Evolutionary conservation across 1,284 basidiomycete genomes (phyloP), one percentile per base, ranked within the genome.

Genomic region (Gymnopus androsaceus): DNA sequence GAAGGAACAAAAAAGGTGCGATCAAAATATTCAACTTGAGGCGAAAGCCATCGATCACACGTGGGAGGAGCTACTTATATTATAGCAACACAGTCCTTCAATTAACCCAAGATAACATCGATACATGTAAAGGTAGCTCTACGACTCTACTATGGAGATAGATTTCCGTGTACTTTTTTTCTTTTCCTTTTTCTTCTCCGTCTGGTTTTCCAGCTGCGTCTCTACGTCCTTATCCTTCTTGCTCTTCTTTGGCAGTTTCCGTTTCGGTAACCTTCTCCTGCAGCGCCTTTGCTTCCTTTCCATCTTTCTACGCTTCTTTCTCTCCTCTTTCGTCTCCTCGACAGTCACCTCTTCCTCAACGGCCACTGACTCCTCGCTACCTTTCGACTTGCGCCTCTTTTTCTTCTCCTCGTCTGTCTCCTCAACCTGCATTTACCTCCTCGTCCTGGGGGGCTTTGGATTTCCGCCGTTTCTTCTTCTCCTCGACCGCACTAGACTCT

Each of bases 101-200:
- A 11, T 9, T 19, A 36, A 37, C 25, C 17, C 17, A 28, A 51
- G 27, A 23, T 14, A 34, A 30, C 11, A 36, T 21, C 37, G 28
- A 42, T 23, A 52, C 9, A n/a, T 14, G n/a, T 14, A 31, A 25
- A 19, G 2, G 12, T 46, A 28, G 44, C 17, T 12, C 33, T 30
- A 25, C 40, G 45, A 52, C 34, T 53, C 57, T 33, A 48, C 52
- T 25, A 28, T 42, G 15, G 52, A 28, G n/a, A 58, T 27, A 15
- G 52, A 50, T 28, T 56, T 56, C 4, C 46, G 41, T 15, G 52
- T 51, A 34, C 54, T 53, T 53, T 61, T 67, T 58, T 63, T 64
- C 59, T 66, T 67, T 59, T 70, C 61, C 60, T 69, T 72, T 59
- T 63, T 46, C 15, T 31, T 28, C 15, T 44, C 41, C 15, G 41